Base-by-base conservation (phyloP, 257 asterid genomes). In the Thymus quinquecostatus region DNA sequence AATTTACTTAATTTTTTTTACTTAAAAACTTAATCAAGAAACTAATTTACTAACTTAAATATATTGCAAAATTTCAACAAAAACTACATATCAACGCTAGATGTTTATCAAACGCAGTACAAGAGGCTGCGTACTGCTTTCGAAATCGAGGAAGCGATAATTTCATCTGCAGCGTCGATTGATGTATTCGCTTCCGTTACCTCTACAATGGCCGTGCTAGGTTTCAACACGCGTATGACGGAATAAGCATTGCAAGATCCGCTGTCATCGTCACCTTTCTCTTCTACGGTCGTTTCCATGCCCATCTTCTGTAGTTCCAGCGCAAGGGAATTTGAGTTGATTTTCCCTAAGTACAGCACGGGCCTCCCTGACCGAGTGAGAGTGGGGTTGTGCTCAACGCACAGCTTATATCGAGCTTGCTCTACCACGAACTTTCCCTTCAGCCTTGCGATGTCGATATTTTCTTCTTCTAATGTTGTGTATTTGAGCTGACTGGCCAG, bases 401-500 rank as follows among this genome's bases (percentile, higher is more conserved):
- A 70, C 66, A 89, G 51, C 54, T 71, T 73, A 60, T 80, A 69
- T 65, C 84, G 89, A 40, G 95, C 97, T 36, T 75, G 81, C 77
- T 86, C 90, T 0, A 81, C 54, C 62, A 72, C 47, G 13, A 92
- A 85, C 76, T 86, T 97, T 64, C 97, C 96, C 61, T 78, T 84
- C 74, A 84, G 51, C 76, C 87, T 85, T 3, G 87, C 72, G 21
- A 85, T 6, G 43, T 36, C 63, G 21, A 72, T 40, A 33, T 82
- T 85, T 66, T 73, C 78, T 38, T 80, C 51, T 78, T 77, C 75
- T 60, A 86, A 2, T 64, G 85, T 81, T 4, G 84, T 72, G 49
- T 72, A 80, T 44, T 59, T 78, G 75, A 90, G 87, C 66, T 11
- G 81, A 9, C 81, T 27, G 60, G 77, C 77, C 85, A 88, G 62